A percentile compares a stretch with the other conserved stretches of the same genome.
Conservation (phyloP, 257 asterid species). For the Scutellaria minor region DNA sequence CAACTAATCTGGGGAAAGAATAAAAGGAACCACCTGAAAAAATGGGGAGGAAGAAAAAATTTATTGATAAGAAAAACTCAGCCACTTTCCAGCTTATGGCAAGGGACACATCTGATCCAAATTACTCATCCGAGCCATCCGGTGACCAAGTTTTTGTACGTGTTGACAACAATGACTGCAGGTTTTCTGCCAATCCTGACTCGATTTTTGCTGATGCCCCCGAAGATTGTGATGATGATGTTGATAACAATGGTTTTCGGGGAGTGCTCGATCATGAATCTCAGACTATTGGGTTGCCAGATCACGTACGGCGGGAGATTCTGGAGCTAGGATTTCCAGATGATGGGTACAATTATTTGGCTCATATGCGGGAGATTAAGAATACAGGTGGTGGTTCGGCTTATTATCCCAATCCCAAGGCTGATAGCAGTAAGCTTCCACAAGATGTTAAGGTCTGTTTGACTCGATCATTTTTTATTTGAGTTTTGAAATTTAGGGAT, state of each 20-base stretch:
- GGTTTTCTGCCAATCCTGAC: conserved; percentile 67
- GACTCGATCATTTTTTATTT: conserved; percentile 8
- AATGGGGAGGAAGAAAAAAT: conserved; percentile 75
- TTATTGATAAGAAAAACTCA: conserved; percentile 80
- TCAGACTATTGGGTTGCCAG: conserved; percentile 53
- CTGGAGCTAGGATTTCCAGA: conserved; percentile 94
- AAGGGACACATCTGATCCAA: conserved; percentile 84
- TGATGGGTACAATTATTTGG: conserved; percentile 88
- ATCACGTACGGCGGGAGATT: conserved; percentile 74
- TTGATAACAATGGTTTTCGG: conserved; percentile 18
- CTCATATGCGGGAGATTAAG: conserved; percentile 84
- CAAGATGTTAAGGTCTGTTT: conserved; percentile 81
- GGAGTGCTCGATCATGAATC: conserved; percentile 25
- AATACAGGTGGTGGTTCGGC: conserved; percentile 85
- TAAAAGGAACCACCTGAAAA: not conserved
- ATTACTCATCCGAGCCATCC: conserved; percentile 59
- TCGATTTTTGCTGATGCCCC: conserved; percentile 70
- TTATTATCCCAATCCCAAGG: conserved; percentile 79
- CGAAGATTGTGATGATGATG: conserved; percentile 49
- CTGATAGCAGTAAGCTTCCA: conserved; percentile 54
- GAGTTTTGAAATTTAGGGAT: not conserved
- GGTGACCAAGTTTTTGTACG: conserved; percentile 72
- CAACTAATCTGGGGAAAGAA: not conserved
- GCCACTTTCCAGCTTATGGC: conserved; percentile 90
- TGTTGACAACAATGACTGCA: conserved; percentile 56